Evolutionary conservation across 2,329 filamentous ascomycete genomes (phyloP).

Genomic region (Kalaharituber pfeilii): DNA sequence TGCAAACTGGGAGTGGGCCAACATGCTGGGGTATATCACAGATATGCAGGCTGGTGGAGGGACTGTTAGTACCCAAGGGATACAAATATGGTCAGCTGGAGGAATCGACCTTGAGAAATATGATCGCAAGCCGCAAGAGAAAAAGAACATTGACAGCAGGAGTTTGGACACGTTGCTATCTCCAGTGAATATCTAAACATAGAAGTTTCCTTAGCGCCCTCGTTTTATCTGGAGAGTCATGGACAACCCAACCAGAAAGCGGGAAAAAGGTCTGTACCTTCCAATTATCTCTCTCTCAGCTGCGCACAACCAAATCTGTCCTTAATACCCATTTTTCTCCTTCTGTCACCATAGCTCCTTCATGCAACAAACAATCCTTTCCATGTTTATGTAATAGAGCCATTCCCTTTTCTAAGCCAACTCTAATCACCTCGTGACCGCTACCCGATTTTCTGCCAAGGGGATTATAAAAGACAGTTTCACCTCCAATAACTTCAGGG

Average conservation of each 20-base stretch:
- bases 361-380: constrained; percentile 74
- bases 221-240: too few relatives aligned
- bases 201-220: too few relatives aligned
- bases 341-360: constrained; percentile 57
- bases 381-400: constrained; percentile 77
- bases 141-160: not conserved
- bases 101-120: constrained; percentile 55
- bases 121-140: constrained; percentile 38
- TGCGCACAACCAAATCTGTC: constrained; percentile 61
- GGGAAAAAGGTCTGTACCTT: too few relatives aligned
- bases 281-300: too few relatives aligned
- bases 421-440: constrained; percentile 20
- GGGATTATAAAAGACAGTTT: constrained; percentile 81
- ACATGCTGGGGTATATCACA: constrained; percentile 65
- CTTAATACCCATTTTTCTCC: constrained; percentile 87
- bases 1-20: constrained; percentile 67
- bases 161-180: not conserved
- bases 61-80: constrained; percentile 44
- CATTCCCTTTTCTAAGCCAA: constrained; percentile 45
- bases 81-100: constrained; percentile 62
- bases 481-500: constrained; percentile 59
- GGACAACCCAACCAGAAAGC: too few relatives aligned
- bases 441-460: constrained; percentile 33
- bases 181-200: too few relatives aligned
- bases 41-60: constrained; percentile 24